A percentile compares a stretch with the other conserved stretches of the same genome.
Conservation (phyloP, 1,139 yeast species). For the Candida anutae region DNA sequence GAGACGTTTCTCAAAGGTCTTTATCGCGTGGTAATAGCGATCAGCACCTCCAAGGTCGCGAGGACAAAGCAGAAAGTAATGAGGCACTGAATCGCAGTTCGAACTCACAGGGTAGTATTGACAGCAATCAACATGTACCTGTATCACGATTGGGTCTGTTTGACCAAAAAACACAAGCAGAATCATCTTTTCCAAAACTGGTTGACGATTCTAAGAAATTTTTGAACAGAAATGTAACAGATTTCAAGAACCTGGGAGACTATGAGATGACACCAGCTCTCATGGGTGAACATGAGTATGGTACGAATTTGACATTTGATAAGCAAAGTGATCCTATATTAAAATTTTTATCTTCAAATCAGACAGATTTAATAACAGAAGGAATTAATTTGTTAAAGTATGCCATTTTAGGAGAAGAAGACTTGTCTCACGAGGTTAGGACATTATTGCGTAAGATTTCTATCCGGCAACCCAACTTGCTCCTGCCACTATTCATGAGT, state of each 20-base stretch:
- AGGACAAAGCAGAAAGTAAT: background rate
- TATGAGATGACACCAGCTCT: background rate
- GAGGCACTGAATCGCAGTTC: background rate
- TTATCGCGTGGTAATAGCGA: slow-evolving; percentile 11
- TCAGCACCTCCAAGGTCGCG: background rate
- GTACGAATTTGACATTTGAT: slow-evolving; percentile 10
- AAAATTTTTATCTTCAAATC: slow-evolving; percentile 26
- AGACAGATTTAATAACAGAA: slow-evolving; percentile 20
- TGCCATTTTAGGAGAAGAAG: slow-evolving; percentile 34
- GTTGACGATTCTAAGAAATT: background rate
- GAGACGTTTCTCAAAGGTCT: slow-evolving; percentile 16
- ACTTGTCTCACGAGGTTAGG: slow-evolving; percentile 18
- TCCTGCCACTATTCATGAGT: slow-evolving; percentile 23
- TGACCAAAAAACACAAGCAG: background rate
- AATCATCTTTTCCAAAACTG: background rate
- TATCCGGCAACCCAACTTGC: slow-evolving; percentile 18
- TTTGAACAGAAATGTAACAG: too few species aligned
- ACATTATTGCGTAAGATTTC: slow-evolving; percentile 20
- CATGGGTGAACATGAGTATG: background rate
- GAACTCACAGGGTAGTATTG: background rate
- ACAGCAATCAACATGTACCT: too few species aligned
- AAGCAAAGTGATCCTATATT: slow-evolving; percentile 28
- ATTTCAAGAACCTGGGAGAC: background rate
- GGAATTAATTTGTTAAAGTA: slow-evolving; percentile 31
- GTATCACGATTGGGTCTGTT: background rate